Base-by-base conservation (phyloP, 2,329 filamentous ascomycete species). In the Pseudocercospora ulei region DNA sequence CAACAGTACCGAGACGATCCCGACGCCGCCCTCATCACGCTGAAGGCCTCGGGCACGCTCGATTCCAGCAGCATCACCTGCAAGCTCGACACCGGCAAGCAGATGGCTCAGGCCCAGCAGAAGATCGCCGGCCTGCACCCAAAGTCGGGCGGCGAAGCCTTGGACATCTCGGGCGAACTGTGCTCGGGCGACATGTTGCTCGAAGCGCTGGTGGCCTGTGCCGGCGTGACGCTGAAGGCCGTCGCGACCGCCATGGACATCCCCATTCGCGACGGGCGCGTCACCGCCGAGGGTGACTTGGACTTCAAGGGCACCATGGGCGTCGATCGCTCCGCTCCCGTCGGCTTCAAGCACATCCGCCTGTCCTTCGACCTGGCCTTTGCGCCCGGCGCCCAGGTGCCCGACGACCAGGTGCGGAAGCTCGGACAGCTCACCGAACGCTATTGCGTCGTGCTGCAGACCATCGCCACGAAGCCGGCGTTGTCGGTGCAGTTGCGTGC, bases 121-220 rank as follows among this genome's bases (percentile, higher is more conserved):
- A 63, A 62, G 38, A 54, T 67, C 29, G 67, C 67, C 1, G 67
- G 67, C 18, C 58, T 70, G 24, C 67, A 70, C 48, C 63, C 62
- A 27, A 64, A 63, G 47, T 67, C 67, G 2, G 67, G 67, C 23
- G 67, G 67, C 24, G 58, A 61, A n/a, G 62, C 58, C 9, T 51
- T 55, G 6, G 43, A 52, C 2, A 61, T 70, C 34, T 66, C 62
- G 1, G 66, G 67, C 39, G 66, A 70, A 46, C 58, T 70, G 1
- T 70, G 67, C 57, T 64, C 61, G 0, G 67, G 67, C 7, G 66
- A 70, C 47, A 67, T 70, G 65, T 57, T 71, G 7, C 61, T 70
- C 7, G 67, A 70, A 40, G 66, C 66, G 0, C 58, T 70, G 2
- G 67, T 71, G 3, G 67, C 67, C 3, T 70, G 67, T 51, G 64